These are phyloP conservation scores for Heliamphora pulchella DNA, from an alignment of 179 eudicot species.

Conservation along the genomic window DNA sequence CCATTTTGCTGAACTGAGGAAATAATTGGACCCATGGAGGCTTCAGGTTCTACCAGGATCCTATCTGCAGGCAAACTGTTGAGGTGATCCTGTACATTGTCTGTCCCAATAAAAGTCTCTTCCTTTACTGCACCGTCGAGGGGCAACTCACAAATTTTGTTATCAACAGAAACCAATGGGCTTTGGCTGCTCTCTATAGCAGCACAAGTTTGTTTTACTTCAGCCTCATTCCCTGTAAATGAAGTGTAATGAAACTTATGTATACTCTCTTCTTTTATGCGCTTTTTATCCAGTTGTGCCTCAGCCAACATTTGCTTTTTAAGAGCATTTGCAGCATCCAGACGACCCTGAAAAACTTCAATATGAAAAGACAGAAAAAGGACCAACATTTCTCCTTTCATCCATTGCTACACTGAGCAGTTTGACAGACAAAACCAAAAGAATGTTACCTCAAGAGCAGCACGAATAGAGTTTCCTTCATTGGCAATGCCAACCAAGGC, in stretches of 20 bases:
- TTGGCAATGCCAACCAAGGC: conserved; percentile 80
- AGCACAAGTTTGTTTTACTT: conserved; percentile 21
- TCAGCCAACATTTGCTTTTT: conserved; percentile 99
- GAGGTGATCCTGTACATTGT: conserved; percentile 28
- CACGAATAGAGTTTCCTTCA: conserved; percentile 78
- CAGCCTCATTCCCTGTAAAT: conserved; percentile 33
- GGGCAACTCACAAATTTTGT: conserved; percentile 29
- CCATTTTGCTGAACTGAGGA: conserved; percentile 46
- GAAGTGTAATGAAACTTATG: conserved; percentile 38
- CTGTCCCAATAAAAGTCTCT: conserved; percentile 27
- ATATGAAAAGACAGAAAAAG: conserved; percentile 16
- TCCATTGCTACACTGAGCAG: neutral
- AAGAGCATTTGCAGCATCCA: conserved; percentile 85
- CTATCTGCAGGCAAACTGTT: conserved; percentile 30
- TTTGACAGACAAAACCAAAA: neutral
- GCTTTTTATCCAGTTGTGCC: conserved; percentile 84
- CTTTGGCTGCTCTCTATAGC: conserved; percentile 48
- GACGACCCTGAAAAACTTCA: conserved; percentile 57
- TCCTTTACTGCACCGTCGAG: conserved; percentile 25
- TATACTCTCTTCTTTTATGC: conserved; percentile 66
- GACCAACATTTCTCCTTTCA: neutral
- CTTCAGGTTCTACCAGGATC: conserved; percentile 22
- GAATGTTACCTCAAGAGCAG: conserved; percentile 66
- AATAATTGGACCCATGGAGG: conserved; percentile 30
- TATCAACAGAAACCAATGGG: conserved; percentile 37